Percentiles rank a stretch among this genome's conserved stretches.
These are phyloP conservation scores for Coleophoma cylindrospora DNA, from an alignment of 2,329 filamentous ascomycete species.

Conservation along the genomic window DNA sequence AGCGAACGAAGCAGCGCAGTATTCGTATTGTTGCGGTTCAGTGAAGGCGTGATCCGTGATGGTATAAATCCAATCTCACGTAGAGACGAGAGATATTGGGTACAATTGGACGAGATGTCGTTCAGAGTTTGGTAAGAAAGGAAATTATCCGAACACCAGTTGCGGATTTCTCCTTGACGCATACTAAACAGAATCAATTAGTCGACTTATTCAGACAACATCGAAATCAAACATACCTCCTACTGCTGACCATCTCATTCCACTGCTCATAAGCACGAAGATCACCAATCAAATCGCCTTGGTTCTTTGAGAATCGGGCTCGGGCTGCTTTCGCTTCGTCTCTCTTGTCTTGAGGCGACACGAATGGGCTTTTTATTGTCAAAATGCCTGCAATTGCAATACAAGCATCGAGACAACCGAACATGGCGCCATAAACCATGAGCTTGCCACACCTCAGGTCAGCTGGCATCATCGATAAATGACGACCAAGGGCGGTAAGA, in stretches of 20 bases:
- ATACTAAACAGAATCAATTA: conserved; percentile 22
- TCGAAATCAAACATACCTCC: conserved; percentile 28
- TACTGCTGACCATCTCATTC: conserved; percentile 58
- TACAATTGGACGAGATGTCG: conserved; percentile 82
- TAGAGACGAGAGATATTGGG: conserved; percentile 81
- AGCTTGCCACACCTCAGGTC: conserved; percentile 91
- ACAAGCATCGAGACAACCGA: conserved; percentile 84
- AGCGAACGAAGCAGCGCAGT: conserved; percentile 27
- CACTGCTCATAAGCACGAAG: conserved; percentile 80
- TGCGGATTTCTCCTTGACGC: conserved; percentile 58
- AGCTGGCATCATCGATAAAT: conserved; percentile 91
- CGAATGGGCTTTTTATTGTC: conserved; percentile 83
- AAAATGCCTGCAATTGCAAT: conserved; percentile 87
- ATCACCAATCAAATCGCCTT: conserved; percentile 88
- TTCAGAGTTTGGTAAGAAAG: conserved; percentile 77
- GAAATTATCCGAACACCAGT: conserved; percentile 83
- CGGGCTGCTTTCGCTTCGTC: conserved; percentile 77
- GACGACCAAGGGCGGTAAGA: conserved; percentile 84
- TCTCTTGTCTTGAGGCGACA: conserved; percentile 76
- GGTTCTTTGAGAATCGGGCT: conserved; percentile 65
- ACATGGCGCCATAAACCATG: conserved; percentile 91
- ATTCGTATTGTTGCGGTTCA: conserved; percentile 44
- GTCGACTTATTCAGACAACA: neutral
- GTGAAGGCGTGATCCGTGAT: conserved; percentile 19
- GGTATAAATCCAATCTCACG: conserved; percentile 78